Base-by-base conservation (phyloP, 768 basidiomycete species). In the Suillus weaverae region DNA sequence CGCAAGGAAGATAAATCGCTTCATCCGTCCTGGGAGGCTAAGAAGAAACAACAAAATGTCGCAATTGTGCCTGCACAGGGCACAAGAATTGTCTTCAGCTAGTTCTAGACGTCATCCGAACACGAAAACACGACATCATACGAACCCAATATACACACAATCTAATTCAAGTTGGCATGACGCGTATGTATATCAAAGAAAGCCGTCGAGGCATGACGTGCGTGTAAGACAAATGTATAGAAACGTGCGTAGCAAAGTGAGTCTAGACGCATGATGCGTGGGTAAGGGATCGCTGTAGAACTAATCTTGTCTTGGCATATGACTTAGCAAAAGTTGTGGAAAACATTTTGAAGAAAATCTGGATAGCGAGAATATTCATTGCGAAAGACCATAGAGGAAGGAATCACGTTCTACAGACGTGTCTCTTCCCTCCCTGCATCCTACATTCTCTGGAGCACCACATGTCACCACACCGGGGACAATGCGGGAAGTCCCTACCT, bases 11-110 rank as follows among this genome's bases (percentile, higher is more conserved):
- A 72, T 20, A 51, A 73, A 73, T 81, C 85, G 36, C 68, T 97
- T 62, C 97, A 99, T 77, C 97, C 97, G 2, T 97, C 94, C 16
- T 99, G 97, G 97, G 93, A 93, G 76, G 97, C 97, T 7, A 98
- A 96, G 79, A 84, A 83, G 76, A 89, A 86, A 74, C 75, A 89
- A 65, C 94, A 91, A 77, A 84, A 81, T 68, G 81, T 79, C n/a
- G 80, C 80, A 8, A 89, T 90, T 43, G 76, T 87, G 11, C 85
- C 87, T 50, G 81, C 88, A 54, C 87, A 89, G 76, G 92, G 94
- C 32, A 95, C 88, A 74, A 97, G 97, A 81, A 97, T 97, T 64
- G 85, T 85, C 62, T 93, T 84, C 67, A 69, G 61, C 50, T 62
- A 67, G 22, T 41, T 26, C 20, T 13, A 18, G 14, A 30, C 38